Percentiles rank a stretch among this genome's conserved stretches.
Evolutionary conservation across 805 yeast species (phyloP).

Genomic region (Suhomyces prunicola): DNA sequence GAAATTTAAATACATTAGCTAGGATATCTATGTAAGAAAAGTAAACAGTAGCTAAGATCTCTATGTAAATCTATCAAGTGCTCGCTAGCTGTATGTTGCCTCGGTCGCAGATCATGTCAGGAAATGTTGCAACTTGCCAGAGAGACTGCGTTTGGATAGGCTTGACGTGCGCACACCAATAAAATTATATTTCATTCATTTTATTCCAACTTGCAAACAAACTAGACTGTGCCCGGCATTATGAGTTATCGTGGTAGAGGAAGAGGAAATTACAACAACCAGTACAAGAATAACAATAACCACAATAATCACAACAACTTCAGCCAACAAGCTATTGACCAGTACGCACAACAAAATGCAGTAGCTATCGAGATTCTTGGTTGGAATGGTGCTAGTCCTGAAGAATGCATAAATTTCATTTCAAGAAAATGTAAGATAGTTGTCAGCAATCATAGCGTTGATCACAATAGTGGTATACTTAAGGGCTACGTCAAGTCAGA

Average conservation of each 20-base stretch:
- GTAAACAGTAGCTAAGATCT: background rate
- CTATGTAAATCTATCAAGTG: background rate
- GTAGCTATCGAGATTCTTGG: slow-evolving; percentile 63
- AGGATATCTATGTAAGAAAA: background rate
- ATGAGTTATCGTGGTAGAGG: slow-evolving; percentile 42
- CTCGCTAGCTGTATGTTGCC: background rate
- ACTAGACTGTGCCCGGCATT: slow-evolving; percentile 8
- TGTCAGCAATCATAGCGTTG: slow-evolving; percentile 51
- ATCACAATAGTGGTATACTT: slow-evolving; percentile 47
- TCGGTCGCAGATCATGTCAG: background rate
- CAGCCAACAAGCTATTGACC: slow-evolving; percentile 22
- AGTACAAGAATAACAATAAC: slow-evolving; percentile 11
- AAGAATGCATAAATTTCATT: slow-evolving; percentile 66
- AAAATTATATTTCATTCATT: background rate
- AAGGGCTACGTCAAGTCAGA: slow-evolving; percentile 55
- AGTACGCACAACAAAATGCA: slow-evolving; percentile 29
- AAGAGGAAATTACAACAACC: slow-evolving; percentile 13
- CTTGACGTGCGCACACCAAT: background rate
- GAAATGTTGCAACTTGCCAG: background rate
- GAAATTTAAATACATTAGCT: background rate
- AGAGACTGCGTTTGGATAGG: background rate
- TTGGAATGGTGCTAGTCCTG: slow-evolving; percentile 77
- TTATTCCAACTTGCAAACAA: background rate
- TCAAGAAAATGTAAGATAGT: slow-evolving; percentile 61
- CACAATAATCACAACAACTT: slow-evolving; percentile 13